Conservation (phyloP, 169 alveolate species). For the Plasmodium ovale region DNA sequence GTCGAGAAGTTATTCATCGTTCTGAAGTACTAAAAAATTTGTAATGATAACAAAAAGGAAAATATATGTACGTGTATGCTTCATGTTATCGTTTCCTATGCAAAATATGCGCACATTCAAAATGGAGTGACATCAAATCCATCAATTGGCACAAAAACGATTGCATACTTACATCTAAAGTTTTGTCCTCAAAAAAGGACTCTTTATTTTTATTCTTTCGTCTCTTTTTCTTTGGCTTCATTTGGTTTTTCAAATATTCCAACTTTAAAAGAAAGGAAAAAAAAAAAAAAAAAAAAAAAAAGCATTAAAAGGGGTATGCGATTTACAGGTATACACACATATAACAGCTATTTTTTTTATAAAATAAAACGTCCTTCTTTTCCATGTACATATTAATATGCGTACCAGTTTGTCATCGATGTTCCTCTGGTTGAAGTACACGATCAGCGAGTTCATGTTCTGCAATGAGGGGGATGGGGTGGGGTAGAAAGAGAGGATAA, state of each 20-base stretch:
- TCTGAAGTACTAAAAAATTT: conserved; percentile 14
- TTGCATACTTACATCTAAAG: conserved; percentile 31
- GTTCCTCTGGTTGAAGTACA: conserved; percentile 52
- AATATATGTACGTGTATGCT: no score
- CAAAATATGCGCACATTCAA: no score
- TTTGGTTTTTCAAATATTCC: conserved; percentile 56
- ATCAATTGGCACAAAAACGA: no score
- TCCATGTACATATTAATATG: background rate
- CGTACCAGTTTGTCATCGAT: conserved; percentile 56
- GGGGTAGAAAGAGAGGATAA: background rate
- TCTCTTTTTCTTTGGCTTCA: conserved; percentile 51
- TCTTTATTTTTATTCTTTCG: conserved; percentile 54
- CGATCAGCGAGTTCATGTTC: conserved; percentile 50
- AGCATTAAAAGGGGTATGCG: no score
- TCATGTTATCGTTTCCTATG: no score
- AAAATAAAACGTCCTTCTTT: background rate
- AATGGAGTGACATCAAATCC: no score
- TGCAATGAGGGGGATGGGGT: background rate
- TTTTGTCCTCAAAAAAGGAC: conserved; percentile 48
- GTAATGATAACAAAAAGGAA: background rate
- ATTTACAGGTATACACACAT: background rate
- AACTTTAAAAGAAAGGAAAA: background rate
- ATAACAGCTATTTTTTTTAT: background rate
- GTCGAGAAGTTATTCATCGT: background rate
- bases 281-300: background rate